Percentiles rank a stretch among this genome's conserved stretches.
Conservation (phyloP, 805 yeast genomes). For the Jamesozyma spencerorum region DNA sequence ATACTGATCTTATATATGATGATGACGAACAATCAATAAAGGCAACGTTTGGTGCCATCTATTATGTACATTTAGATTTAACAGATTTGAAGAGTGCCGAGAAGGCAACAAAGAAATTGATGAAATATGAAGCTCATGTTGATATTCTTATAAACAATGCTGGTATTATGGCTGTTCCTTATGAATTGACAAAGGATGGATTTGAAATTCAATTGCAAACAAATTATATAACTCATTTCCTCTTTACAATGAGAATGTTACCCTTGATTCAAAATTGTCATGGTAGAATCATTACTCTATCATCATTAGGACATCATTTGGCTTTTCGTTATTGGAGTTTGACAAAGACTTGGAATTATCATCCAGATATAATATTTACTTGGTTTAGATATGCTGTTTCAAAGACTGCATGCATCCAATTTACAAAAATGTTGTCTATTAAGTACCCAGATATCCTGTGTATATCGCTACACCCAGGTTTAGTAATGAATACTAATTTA, state of each 20-base stretch:
- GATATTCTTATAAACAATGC: slow-evolving; percentile 69
- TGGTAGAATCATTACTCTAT: slow-evolving; percentile 48
- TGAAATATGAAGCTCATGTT: slow-evolving; percentile 38
- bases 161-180: slow-evolving; percentile 74
- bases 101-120: slow-evolving; percentile 40
- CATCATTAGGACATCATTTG: slow-evolving; percentile 57
- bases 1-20: slow-evolving; percentile 3
- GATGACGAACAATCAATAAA: no score
- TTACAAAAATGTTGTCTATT: slow-evolving; percentile 52
- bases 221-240: slow-evolving; percentile 66
- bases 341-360: slow-evolving; percentile 38
- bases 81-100: slow-evolving; percentile 39
- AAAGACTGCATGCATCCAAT: slow-evolving; percentile 70
- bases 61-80: slow-evolving; percentile 48
- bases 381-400: slow-evolving; percentile 74
- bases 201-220: slow-evolving; percentile 77
- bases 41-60: slow-evolving; percentile 40
- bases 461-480: slow-evolving; percentile 72
- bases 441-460: slow-evolving; percentile 58
- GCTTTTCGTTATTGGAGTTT: slow-evolving; percentile 41
- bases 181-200: slow-evolving; percentile 50
- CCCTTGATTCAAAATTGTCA: slow-evolving; percentile 39
- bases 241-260: slow-evolving; percentile 53
- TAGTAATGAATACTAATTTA: slow-evolving; percentile 72
- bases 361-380: slow-evolving; percentile 61